Base-by-base conservation (phyloP, 768 basidiomycete species). In the Serpula lacrymans region DNA sequence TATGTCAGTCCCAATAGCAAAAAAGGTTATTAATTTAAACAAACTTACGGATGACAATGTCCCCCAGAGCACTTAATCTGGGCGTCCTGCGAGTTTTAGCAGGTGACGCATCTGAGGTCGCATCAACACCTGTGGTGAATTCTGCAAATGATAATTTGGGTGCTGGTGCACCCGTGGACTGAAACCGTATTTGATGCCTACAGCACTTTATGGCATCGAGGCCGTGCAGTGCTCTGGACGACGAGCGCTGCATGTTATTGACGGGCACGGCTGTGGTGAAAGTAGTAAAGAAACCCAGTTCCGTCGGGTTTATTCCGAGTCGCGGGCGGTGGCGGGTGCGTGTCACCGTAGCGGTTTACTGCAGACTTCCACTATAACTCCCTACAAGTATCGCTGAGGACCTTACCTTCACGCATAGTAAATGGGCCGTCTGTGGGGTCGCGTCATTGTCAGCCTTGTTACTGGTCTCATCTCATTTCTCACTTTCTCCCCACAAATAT, bases 401-500 rank as follows among this genome's bases (percentile, higher is more conserved):
- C 33, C 9, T 10, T 9, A 18, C 16, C 33, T 18, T 9, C 17
- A 10, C 20, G 10, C 33, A 34, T 18, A 9, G 16, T 34, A 29
- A 29, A 74, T 74, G 72, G 64, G 68, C 39, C 55, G 69, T 33
- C 48, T 81, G 48, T 58, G 82, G 42, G 82, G 82, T 21, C 66
- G 74, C 36, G 63, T 91, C 42, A 67, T 82, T 51, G 82, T 91
- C 58, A 70, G 73, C 51, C 71, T 80, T 50, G 85, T 87, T 44
- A 71, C 85, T 37, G 70, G 69, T 51, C 74, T 91, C 25, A 90
- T 91, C 31, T 76, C 70, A 37, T 98, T 97, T 63, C 92, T 97
- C 48, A 78, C 88, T 2, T 89, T 90, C 60, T 84, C 88, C 5
- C 80, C 85, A 2, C 95, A 98, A 61, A 75, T 91, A 51, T 93